These are phyloP conservation scores for Pestalotiopsis sp. DNA, from an alignment of 2,329 filamentous ascomycete species.

Conservation along the genomic window DNA sequence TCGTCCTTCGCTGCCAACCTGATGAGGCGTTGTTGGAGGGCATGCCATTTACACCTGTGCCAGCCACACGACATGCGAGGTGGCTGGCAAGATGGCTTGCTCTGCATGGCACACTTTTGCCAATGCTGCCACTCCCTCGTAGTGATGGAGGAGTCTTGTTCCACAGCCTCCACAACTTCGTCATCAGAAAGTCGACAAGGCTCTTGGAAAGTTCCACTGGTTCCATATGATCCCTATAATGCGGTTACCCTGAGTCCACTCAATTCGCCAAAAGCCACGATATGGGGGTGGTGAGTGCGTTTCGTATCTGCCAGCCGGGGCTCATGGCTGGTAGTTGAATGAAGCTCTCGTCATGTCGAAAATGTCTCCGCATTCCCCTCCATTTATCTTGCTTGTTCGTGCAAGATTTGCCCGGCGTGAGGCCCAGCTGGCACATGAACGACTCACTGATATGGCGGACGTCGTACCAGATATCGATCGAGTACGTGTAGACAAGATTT, in stretches of 20 bases:
- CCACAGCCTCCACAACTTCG: background rate
- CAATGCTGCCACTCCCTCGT: background rate
- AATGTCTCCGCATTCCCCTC: background rate
- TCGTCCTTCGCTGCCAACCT: too few relatives aligned
- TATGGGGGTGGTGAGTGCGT: background rate
- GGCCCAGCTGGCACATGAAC: background rate
- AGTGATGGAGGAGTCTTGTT: background rate
- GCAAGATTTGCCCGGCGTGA: background rate
- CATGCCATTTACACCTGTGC: too few relatives aligned
- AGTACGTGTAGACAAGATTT: background rate
- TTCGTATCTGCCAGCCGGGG: background rate
- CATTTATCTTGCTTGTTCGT: background rate
- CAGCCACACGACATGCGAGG: too few relatives aligned
- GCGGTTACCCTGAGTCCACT: background rate
- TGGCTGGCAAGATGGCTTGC: background rate
- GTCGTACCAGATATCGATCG: background rate
- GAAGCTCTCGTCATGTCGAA: background rate
- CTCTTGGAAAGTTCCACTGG: background rate
- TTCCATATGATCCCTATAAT: background rate
- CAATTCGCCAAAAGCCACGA: background rate
- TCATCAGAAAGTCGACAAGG: background rate
- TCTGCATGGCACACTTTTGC: background rate
- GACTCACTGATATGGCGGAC: background rate
- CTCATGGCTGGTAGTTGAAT: background rate
- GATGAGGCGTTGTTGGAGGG: too few relatives aligned